These are phyloP conservation scores for Microsporum ferrugineum DNA, from an alignment of 2,329 filamentous ascomycete genomes.

Conservation along the genomic window DNA sequence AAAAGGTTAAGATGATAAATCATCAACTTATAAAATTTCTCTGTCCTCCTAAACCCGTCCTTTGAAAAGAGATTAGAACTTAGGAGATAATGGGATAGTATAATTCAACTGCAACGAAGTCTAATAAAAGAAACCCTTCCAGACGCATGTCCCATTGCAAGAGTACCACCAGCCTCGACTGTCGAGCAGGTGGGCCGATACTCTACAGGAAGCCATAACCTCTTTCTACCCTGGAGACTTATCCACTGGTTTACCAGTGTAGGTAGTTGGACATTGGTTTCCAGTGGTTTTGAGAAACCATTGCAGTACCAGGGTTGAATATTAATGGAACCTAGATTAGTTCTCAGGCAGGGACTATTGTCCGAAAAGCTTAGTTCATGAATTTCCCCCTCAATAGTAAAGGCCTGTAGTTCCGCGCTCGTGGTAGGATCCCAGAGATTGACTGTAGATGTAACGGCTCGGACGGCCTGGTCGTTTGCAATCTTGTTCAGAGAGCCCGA, in stretches of 20 bases:
- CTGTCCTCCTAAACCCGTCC: neutral
- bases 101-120: neutral
- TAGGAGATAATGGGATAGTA: neutral
- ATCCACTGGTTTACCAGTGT: neutral
- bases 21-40: neutral
- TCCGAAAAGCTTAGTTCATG: neutral
- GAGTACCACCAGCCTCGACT: neutral
- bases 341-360: neutral
- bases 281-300: neutral
- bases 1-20: no score
- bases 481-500: no score
- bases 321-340: neutral
- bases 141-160: neutral
- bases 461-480: no score
- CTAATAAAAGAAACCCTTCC: neutral
- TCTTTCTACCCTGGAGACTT: neutral
- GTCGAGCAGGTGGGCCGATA: neutral
- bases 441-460: no score
- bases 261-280: neutral
- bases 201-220: constrained; percentile 4
- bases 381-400: constrained; percentile 27
- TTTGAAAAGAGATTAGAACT: neutral
- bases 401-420: constrained; percentile 48
- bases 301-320: neutral
- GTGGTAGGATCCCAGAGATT: neutral